Evolutionary conservation across 495 filamentous ascomycete species (phyloP).

Genomic region (Hypoxylon crocopeplum): DNA sequence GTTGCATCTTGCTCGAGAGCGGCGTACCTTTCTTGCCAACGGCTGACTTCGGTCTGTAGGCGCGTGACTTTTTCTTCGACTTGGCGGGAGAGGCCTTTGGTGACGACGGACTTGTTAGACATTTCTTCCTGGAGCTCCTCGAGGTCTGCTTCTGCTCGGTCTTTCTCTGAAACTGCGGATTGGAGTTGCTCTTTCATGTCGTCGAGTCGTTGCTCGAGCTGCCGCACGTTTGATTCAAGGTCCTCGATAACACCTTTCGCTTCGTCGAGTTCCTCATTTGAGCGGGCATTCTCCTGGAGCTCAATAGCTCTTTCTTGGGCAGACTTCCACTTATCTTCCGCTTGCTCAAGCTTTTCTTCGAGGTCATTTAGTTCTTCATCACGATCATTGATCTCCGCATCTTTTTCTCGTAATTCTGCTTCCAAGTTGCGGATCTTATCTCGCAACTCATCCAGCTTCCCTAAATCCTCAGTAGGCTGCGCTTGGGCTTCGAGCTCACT

Average conservation of each 20-base stretch:
- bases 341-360: slow-evolving; percentile 52
- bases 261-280: slow-evolving; percentile 60
- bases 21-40: slow-evolving; percentile 64
- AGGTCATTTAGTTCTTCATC: slow-evolving; percentile 66
- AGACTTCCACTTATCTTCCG: slow-evolving; percentile 28
- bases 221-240: slow-evolving; percentile 52
- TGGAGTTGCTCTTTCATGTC: slow-evolving; percentile 67
- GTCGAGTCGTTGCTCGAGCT: slow-evolving; percentile 56
- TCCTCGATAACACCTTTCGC: slow-evolving; percentile 59
- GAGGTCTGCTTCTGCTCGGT: slow-evolving; percentile 61
- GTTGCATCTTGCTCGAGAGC: slow-evolving; percentile 52
- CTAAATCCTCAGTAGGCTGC: slow-evolving; percentile 50
- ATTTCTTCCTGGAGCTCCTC: slow-evolving; percentile 78
- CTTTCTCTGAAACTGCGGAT: slow-evolving; percentile 67
- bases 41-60: slow-evolving; percentile 68
- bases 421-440: slow-evolving; percentile 74
- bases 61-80: slow-evolving; percentile 72
- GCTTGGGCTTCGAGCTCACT: slow-evolving; percentile 61
- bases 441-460: slow-evolving; percentile 67
- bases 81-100: slow-evolving; percentile 77
- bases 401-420: slow-evolving; percentile 68
- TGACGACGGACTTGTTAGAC: slow-evolving; percentile 77
- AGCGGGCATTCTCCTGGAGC: slow-evolving; percentile 65
- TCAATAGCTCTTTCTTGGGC: slow-evolving; percentile 65
- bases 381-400: slow-evolving; percentile 67